These are phyloP conservation scores for Kluyveromyces siamensis DNA, from an alignment of 805 yeast genomes.

Conservation along the genomic window DNA sequence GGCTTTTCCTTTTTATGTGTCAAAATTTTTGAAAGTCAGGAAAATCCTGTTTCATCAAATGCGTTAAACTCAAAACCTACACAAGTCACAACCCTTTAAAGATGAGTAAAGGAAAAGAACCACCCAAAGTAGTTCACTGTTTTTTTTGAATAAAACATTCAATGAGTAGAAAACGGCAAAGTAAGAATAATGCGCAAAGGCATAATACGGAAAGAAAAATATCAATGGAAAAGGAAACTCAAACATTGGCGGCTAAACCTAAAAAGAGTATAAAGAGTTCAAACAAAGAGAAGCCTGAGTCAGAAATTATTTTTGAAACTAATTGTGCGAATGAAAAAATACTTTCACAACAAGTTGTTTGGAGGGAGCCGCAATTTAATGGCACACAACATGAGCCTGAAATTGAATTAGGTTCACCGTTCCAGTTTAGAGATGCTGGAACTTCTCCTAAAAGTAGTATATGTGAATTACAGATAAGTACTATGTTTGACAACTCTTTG, in stretches of 20 bases:
- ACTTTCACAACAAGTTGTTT: not conserved
- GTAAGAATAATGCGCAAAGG: not conserved
- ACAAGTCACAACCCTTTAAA: no score
- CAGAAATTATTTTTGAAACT: not conserved
- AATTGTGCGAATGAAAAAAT: not conserved
- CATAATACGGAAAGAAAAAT: not conserved
- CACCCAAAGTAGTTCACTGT: no score
- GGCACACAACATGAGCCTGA: not conserved
- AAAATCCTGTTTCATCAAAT: no score
- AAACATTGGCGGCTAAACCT: slow-evolving; percentile 1
- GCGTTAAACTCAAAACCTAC: no score
- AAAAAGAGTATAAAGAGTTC: not conserved
- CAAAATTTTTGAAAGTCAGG: no score
- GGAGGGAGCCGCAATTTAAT: slow-evolving; percentile 1
- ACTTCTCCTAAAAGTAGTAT: slow-evolving; percentile 1
- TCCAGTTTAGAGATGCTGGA: not conserved
- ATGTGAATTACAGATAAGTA: not conserved
- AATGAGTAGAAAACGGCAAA: not conserved
- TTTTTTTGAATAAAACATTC: not conserved
- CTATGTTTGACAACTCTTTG: not conserved
- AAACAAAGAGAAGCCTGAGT: not conserved
- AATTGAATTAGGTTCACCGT: not conserved
- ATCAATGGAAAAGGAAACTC: not conserved
- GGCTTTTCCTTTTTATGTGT: no score
- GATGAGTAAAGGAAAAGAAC: no score